phyloP scores from a whole-genome alignment of 2,329 filamentous ascomycete genomes.

The Macroventuria anomochaeta region DNA sequence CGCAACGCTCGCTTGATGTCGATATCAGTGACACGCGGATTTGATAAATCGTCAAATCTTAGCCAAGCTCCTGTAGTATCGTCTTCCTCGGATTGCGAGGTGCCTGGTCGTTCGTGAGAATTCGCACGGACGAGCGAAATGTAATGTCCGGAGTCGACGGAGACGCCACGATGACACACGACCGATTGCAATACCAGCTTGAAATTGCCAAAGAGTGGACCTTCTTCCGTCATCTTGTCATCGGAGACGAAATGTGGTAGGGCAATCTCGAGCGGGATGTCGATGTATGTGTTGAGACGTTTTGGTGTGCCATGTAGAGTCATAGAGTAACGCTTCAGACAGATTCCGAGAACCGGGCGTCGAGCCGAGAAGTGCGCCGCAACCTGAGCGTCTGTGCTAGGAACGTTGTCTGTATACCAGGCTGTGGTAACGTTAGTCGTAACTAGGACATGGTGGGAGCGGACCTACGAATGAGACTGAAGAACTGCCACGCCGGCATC shows the following conservation, averaged over 20 bases:
- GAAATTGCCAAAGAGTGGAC: conserved; percentile 81
- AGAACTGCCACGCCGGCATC: conserved; percentile 98
- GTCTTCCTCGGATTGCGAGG: conserved; percentile 49
- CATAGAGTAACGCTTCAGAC: conserved; percentile 87
- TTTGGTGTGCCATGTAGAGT: conserved; percentile 70
- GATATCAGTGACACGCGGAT: conserved; percentile 74
- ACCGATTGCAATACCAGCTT: conserved; percentile 90
- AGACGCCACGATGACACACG: conserved; percentile 88
- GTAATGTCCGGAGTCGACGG: conserved; percentile 89
- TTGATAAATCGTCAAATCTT: conserved; percentile 85
- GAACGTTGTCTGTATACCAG: conserved; percentile 79
- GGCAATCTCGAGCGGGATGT: conserved; percentile 84
- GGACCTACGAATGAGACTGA: conserved; percentile 82
- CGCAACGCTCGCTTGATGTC: conserved; percentile 79
- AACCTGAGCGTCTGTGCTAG: conserved; percentile 75
- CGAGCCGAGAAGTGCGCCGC: conserved; percentile 84
- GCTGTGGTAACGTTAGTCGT: conserved; percentile 59
- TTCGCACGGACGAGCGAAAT: conserved; percentile 82
- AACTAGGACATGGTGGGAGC: not conserved
- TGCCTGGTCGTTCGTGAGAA: conserved; percentile 48
- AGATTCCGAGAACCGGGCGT: conserved; percentile 88
- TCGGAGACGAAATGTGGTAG: conserved; percentile 90
- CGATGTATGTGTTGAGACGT: conserved; percentile 81
- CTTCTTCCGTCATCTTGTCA: conserved; percentile 71
- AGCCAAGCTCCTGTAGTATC: conserved; percentile 69